Percentiles rank a stretch among this genome's conserved stretches.
Conservation (phyloP, 176 grass and related monocot genomes). For the Hordeum marinum region DNA sequence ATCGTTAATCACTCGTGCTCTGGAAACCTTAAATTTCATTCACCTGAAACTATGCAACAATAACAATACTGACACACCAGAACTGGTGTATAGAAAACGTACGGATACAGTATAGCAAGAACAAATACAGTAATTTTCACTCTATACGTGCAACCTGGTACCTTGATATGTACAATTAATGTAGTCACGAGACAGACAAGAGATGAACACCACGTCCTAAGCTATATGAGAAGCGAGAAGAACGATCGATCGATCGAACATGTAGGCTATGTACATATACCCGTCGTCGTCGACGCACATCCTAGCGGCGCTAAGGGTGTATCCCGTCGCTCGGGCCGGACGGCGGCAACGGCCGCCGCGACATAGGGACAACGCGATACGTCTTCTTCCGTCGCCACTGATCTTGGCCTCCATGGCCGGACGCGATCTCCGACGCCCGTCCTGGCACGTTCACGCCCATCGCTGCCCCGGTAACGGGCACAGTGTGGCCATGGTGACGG, state of each 20-base stretch:
- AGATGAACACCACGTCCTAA: background rate
- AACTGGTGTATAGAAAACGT: too few species aligned
- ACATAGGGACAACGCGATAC: background rate
- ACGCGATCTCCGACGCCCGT: background rate
- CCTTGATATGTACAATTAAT: background rate
- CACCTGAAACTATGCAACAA: too few species aligned
- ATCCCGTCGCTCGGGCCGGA: slow-evolving; percentile 28
- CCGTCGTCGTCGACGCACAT: background rate
- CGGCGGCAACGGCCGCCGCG: slow-evolving; percentile 12
- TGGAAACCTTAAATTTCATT: too few species aligned
- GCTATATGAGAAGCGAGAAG: background rate
- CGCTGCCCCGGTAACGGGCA: background rate
- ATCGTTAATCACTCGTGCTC: too few species aligned
- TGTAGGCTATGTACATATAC: background rate
- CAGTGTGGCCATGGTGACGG: background rate
- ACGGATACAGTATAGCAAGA: too few species aligned
- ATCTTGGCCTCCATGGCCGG: background rate
- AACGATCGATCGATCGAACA: background rate
- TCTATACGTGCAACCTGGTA: background rate
- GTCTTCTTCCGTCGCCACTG: background rate
- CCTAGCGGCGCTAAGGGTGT: background rate
- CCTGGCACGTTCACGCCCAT: background rate
- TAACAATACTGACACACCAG: too few species aligned
- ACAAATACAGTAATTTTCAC: background rate
- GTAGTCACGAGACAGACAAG: background rate